Evolutionary conservation across 148 eudicot genomes (phyloP).

Genomic region (Camellia granthamiana): DNA sequence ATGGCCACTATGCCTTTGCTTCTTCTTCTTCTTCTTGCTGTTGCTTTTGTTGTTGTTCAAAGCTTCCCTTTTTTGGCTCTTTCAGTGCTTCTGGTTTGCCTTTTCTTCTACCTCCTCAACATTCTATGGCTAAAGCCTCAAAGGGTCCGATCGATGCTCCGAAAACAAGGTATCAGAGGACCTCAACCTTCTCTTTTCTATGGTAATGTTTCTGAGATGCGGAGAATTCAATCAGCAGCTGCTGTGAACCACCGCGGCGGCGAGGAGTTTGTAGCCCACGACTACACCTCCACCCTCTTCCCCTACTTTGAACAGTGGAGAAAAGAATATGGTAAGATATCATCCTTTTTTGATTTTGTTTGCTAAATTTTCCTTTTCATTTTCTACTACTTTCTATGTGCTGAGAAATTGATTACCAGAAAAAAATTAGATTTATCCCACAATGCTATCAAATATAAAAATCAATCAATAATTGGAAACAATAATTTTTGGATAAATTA

Average conservation of each 20-base stretch:
- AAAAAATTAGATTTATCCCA: too few species aligned
- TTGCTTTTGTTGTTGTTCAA: background rate
- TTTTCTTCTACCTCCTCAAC: constrained; percentile 16
- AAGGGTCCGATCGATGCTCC: constrained; percentile 35
- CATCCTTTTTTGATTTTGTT: too few species aligned
- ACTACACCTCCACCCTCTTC: constrained; percentile 61
- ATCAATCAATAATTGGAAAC: too few species aligned
- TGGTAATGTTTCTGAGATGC: constrained; percentile 70
- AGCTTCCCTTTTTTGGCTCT: constrained; percentile 3
- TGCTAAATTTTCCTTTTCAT: too few species aligned
- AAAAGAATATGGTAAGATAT: constrained; percentile 45
- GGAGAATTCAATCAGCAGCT: constrained; percentile 44
- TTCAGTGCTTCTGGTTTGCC: constrained; percentile 3
- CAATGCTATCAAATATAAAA: too few species aligned
- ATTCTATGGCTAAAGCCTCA: constrained; percentile 35
- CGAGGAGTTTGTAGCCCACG: constrained; percentile 49
- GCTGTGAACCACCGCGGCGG: constrained; percentile 12
- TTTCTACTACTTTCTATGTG: too few species aligned
- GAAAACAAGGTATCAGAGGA: constrained; percentile 60
- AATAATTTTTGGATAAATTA: too few species aligned
- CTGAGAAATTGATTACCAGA: too few species aligned
- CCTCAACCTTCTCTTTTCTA: constrained; percentile 57
- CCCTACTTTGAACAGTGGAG: constrained; percentile 88
- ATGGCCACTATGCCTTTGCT: constrained; percentile 13
- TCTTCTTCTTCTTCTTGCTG: background rate